A percentile compares a stretch with the other conserved stretches of the same genome.
Conservation (phyloP, 2,329 filamentous ascomycete genomes). For the Sphaerulina musiva region DNA sequence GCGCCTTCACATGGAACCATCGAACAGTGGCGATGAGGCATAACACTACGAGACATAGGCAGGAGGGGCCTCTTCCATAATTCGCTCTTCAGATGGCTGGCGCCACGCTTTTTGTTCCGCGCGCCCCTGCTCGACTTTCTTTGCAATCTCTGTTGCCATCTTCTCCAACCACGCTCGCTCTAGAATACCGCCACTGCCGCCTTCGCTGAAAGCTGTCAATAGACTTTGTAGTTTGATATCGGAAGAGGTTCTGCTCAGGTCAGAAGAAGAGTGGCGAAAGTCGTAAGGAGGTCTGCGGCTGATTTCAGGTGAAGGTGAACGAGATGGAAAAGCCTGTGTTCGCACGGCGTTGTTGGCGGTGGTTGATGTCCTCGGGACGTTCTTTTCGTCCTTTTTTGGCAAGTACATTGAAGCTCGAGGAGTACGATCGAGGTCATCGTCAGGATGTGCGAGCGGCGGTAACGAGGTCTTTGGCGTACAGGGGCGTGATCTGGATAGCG, state of each 20-base stretch:
- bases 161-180: slow-evolving; percentile 86
- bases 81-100: slow-evolving; percentile 12
- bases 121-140: slow-evolving; percentile 83
- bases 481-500: slow-evolving; percentile 11
- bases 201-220: slow-evolving; percentile 20
- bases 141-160: slow-evolving; percentile 87
- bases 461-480: slow-evolving; percentile 15
- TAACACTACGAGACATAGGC: slow-evolving; percentile 30
- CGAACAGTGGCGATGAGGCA: background rate
- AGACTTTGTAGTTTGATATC: slow-evolving; percentile 22
- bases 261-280: slow-evolving; percentile 15
- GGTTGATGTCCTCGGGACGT: slow-evolving; percentile 1
- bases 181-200: slow-evolving; percentile 50
- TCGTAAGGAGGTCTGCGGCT: slow-evolving; percentile 13
- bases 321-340: slow-evolving; percentile 19
- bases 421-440: slow-evolving; percentile 35
- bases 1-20: background rate
- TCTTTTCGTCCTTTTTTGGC: slow-evolving; percentile 14
- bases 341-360: slow-evolving; percentile 14
- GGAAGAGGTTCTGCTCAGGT: slow-evolving; percentile 12
- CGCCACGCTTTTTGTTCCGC: slow-evolving; percentile 29
- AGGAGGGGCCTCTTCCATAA: slow-evolving; percentile 30
- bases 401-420: slow-evolving; percentile 29
- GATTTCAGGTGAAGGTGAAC: slow-evolving; percentile 22
- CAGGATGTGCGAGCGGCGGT: slow-evolving; percentile 2